phyloP scores from a whole-genome alignment of 805 yeast species.

The Candida coleopterorum region DNA sequence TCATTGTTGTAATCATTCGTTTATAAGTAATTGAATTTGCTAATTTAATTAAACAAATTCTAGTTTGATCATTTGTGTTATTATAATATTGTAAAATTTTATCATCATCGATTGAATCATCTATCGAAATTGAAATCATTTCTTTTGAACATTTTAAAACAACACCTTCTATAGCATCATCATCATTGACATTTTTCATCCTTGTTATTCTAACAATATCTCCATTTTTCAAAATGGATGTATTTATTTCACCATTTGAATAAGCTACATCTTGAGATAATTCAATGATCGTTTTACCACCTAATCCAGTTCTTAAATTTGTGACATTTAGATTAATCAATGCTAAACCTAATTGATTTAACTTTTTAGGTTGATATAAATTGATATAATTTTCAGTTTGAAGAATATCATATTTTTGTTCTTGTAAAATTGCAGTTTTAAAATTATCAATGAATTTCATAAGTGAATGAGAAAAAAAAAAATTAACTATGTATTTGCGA shows the following conservation, averaged over 20 bases:
- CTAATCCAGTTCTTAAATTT: constrained; percentile 71
- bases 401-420: constrained; percentile 32
- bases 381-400: constrained; percentile 29
- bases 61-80: constrained; percentile 25
- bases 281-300: constrained; percentile 69
- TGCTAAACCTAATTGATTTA: constrained; percentile 75
- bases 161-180: constrained; percentile 53
- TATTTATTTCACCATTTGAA: constrained; percentile 28
- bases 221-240: constrained; percentile 62
- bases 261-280: constrained; percentile 51
- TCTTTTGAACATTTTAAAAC: constrained; percentile 49
- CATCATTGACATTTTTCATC: constrained; percentile 19
- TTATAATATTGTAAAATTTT: constrained; percentile 44
- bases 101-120: constrained; percentile 45
- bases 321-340: constrained; percentile 57
- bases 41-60: constrained; percentile 65
- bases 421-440: constrained; percentile 31
- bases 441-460: constrained; percentile 14
- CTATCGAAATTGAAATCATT: constrained; percentile 55
- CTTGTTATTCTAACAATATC: constrained; percentile 67
- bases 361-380: constrained; percentile 50
- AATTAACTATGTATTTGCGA: no score
- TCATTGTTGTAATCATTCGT: constrained; percentile 74
- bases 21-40: constrained; percentile 69
- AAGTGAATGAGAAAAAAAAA: background rate